Conservation (phyloP, 495 filamentous ascomycete species). For the Hypoxylon fragiforme region DNA sequence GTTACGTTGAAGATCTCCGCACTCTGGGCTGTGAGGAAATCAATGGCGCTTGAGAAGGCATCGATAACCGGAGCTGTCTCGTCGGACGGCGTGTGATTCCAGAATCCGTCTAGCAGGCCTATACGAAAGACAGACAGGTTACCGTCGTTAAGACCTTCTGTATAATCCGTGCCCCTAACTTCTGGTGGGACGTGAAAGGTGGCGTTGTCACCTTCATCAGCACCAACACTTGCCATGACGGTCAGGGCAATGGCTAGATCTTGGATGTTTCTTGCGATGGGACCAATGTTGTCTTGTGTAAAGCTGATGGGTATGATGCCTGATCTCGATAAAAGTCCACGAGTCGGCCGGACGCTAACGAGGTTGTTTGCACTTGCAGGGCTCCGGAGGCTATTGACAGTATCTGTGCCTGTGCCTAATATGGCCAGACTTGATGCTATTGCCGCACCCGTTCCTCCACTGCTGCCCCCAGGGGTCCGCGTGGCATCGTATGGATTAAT, state of each 20-base stretch:
- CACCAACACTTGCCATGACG: slow-evolving; percentile 58
- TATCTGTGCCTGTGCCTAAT: slow-evolving; percentile 64
- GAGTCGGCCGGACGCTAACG: slow-evolving; percentile 63
- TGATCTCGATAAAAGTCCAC: slow-evolving; percentile 54
- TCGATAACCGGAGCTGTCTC: slow-evolving; percentile 60
- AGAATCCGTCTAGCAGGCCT: slow-evolving; percentile 54
- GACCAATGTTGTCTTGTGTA: slow-evolving; percentile 65
- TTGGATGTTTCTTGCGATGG: slow-evolving; percentile 56
- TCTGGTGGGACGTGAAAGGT: slow-evolving; percentile 45
- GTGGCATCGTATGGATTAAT: slow-evolving; percentile 64
- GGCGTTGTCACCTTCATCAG: slow-evolving; percentile 49
- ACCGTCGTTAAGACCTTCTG: slow-evolving; percentile 38
- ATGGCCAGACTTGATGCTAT: slow-evolving; percentile 62
- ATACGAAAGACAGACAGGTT: slow-evolving; percentile 48
- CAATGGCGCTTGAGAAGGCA: slow-evolving; percentile 45
- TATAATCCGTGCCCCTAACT: slow-evolving; percentile 46
- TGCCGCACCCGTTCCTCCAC: slow-evolving; percentile 63
- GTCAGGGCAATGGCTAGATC: slow-evolving; percentile 60
- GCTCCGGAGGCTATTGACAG: slow-evolving; percentile 63
- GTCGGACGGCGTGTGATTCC: slow-evolving; percentile 44
- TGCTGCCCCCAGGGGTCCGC: slow-evolving; percentile 66
- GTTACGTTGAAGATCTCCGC: slow-evolving; percentile 51
- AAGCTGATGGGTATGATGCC: slow-evolving; percentile 64
- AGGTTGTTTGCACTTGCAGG: slow-evolving; percentile 65
- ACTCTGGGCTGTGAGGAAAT: slow-evolving; percentile 39